Conservation (phyloP, 495 filamentous ascomycete genomes). For the Hypoxylon fuscum region DNA sequence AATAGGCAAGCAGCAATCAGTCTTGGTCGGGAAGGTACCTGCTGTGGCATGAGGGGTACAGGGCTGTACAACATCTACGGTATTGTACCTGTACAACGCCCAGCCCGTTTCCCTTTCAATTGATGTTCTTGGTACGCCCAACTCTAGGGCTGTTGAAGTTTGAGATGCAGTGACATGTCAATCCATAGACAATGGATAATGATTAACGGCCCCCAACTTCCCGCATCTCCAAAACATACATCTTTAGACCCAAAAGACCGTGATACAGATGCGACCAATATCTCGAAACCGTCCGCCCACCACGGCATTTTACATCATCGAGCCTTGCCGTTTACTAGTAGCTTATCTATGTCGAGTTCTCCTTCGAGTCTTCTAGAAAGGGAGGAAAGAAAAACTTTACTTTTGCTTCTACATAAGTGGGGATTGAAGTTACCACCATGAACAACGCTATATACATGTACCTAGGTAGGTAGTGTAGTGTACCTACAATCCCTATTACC, state of each 20-base stretch:
- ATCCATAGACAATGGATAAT: conserved; percentile 8
- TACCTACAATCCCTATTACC: neutral
- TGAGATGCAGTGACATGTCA: conserved; percentile 20
- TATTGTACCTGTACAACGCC: neutral
- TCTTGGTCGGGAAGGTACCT: conserved; percentile 34
- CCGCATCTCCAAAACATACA: conserved; percentile 16
- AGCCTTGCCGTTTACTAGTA: neutral
- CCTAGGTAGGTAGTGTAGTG: too few relatives aligned
- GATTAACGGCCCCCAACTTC: conserved; percentile 25
- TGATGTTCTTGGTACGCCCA: neutral
- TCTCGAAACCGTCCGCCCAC: conserved; percentile 17
- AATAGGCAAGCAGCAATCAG: neutral
- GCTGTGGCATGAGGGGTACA: conserved; percentile 18
- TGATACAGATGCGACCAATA: conserved; percentile 29
- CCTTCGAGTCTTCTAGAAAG: neutral
- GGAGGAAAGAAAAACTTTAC: neutral
- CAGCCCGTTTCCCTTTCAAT: too few relatives aligned
- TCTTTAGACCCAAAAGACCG: conserved; percentile 28
- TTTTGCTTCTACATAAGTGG: too few relatives aligned
- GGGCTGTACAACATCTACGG: neutral
- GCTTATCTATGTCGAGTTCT: neutral
- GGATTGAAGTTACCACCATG: too few relatives aligned
- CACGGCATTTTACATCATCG: conserved; percentile 26
- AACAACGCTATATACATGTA: conserved; percentile 18
- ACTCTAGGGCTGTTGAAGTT: too few relatives aligned